Evolutionary conservation across 176 grass and related monocot genomes (phyloP).

Genomic region (Aegilops bicornis): DNA sequence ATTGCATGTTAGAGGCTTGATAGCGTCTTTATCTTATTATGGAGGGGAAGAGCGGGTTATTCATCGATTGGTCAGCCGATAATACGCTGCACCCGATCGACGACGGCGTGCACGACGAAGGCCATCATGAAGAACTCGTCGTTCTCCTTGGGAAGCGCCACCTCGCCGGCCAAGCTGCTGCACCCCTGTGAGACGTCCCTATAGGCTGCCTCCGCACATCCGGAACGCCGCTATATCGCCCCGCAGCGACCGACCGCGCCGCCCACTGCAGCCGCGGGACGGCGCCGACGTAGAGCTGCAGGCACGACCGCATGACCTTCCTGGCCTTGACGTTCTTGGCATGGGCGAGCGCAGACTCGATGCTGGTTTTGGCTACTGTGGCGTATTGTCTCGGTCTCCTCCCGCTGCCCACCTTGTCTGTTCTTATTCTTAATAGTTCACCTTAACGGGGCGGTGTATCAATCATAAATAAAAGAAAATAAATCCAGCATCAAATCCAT

Average conservation of each 20-base stretch:
- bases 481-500: too few relatives aligned
- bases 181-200: background rate
- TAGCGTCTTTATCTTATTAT: background rate
- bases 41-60: background rate
- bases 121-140: background rate
- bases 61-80: too few relatives aligned
- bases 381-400: too few relatives aligned
- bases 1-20: background rate
- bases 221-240: slow-evolving; percentile 1
- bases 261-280: slow-evolving; percentile 20
- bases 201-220: slow-evolving; percentile 15
- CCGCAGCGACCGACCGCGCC: background rate
- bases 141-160: background rate
- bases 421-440: too few relatives aligned
- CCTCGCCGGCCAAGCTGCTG: too few relatives aligned
- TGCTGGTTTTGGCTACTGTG: background rate
- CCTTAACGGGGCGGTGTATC: too few relatives aligned
- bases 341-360: background rate
- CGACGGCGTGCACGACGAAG: slow-evolving; percentile 21
- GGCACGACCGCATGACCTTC: background rate
- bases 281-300: slow-evolving; percentile 30
- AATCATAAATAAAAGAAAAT: too few relatives aligned
- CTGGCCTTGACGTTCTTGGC: background rate
- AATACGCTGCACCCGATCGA: background rate
- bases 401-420: too few relatives aligned